Percentiles rank a stretch among this genome's conserved stretches.
These are phyloP conservation scores for Leishmania guyanensis DNA, from an alignment of 208 protist genomes.

Conservation along the genomic window DNA sequence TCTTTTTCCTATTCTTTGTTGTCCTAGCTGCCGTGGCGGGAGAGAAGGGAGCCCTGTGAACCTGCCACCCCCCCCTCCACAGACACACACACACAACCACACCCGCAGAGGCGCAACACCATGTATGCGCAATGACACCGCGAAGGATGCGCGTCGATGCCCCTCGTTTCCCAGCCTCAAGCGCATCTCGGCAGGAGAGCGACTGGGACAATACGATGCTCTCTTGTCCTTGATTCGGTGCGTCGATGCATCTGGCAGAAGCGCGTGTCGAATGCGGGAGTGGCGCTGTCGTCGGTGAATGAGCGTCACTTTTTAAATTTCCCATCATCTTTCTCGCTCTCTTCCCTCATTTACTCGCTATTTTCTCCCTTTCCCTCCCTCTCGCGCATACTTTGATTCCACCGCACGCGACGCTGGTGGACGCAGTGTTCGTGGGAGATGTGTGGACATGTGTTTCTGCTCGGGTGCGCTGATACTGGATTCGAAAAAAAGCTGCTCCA, in stretches of 20 bases:
- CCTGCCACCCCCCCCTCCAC: not conserved
- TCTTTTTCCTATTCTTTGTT: not conserved
- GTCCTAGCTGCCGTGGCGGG: not conserved
- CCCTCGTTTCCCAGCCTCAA: not conserved
- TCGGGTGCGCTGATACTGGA: not conserved
- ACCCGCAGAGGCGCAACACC: not conserved
- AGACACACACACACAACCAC: too few species aligned
- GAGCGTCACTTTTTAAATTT: not conserved
- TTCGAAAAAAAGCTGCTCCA: too few species aligned
- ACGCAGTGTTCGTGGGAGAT: not conserved
- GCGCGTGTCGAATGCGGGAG: not conserved
- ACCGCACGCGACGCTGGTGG: not conserved
- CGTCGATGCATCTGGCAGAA: not conserved
- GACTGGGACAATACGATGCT: not conserved
- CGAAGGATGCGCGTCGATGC: not conserved
- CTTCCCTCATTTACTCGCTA: not conserved
- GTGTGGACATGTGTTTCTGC: not conserved
- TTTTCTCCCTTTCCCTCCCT: not conserved
- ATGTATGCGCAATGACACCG: not conserved
- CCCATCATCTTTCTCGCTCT: not conserved
- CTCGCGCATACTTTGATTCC: not conserved
- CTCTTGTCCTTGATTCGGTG: not conserved
- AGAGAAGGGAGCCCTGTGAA: not conserved
- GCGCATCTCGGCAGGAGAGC: not conserved
- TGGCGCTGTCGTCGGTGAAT: not conserved